Conservation (phyloP, 768 basidiomycete genomes). For the Psilocybe azurescens region DNA sequence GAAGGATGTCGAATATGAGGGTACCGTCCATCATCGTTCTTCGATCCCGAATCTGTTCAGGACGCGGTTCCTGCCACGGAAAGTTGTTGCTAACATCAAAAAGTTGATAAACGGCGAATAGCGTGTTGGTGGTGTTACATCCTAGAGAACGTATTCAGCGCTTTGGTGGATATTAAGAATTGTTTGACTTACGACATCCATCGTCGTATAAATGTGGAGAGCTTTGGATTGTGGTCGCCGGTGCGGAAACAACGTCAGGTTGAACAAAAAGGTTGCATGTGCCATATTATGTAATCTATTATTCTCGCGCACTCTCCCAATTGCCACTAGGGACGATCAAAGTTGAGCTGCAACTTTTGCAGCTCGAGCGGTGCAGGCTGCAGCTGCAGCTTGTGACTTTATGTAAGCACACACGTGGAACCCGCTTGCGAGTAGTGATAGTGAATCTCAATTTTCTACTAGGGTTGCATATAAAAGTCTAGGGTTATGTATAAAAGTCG, state of each 20-base stretch:
- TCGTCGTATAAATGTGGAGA: slow-evolving; percentile 1
- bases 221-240: neutral
- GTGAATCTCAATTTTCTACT: too few relatives aligned
- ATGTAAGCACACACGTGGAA: too few relatives aligned
- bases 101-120: slow-evolving; percentile 33
- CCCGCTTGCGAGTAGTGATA: too few relatives aligned
- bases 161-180: neutral
- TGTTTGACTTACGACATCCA: slow-evolving; percentile 16
- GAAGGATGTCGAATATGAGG: slow-evolving; percentile 77
- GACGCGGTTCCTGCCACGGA: slow-evolving; percentile 60
- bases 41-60: slow-evolving; percentile 64
- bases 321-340: too few relatives aligned
- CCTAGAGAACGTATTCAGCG: slow-evolving; percentile 19
- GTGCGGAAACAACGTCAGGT: neutral
- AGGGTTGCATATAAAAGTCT: too few relatives aligned
- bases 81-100: slow-evolving; percentile 65
- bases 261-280: neutral
- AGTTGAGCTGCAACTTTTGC: too few relatives aligned
- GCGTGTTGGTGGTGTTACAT: slow-evolving; percentile 22
- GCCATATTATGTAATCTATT: neutral
- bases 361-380: too few relatives aligned
- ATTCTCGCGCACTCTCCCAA: neutral
- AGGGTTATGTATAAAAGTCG: too few relatives aligned
- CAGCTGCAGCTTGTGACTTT: too few relatives aligned
- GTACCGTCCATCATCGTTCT: slow-evolving; percentile 64